Percentiles rank a stretch among this genome's conserved stretches.
phyloP scores from a whole-genome alignment of 345 rosid genomes.

The Ailanthus altissimus region DNA sequence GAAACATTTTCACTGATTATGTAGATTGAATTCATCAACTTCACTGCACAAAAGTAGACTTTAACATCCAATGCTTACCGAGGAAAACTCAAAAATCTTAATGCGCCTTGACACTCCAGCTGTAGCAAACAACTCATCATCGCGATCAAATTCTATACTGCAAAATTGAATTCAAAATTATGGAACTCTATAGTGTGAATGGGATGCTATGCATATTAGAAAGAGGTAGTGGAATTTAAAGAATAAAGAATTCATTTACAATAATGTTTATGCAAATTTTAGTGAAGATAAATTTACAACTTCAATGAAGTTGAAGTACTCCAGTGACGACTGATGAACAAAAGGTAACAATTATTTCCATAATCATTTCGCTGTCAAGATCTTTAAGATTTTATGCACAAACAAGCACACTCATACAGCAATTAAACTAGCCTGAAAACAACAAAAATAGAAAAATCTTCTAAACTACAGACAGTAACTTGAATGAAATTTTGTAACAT shows the following conservation, averaged over 20 bases:
- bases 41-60: background rate
- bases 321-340: background rate
- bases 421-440: background rate
- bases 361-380: background rate
- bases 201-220: background rate
- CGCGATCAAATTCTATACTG: constrained; percentile 72
- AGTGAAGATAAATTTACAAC: background rate
- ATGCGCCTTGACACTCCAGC: constrained; percentile 67
- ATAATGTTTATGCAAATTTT: background rate
- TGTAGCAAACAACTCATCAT: constrained; percentile 62
- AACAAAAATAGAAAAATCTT: background rate
- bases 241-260: background rate
- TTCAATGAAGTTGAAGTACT: background rate
- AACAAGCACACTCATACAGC: background rate
- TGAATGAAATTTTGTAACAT: constrained; percentile 8
- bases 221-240: background rate
- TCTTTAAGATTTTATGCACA: background rate
- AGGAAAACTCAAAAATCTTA: constrained; percentile 58
- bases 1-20: background rate
- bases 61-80: constrained; percentile 37
- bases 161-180: constrained; percentile 20
- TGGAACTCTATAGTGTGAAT: background rate
- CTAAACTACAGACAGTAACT: background rate
- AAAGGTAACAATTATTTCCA: background rate
- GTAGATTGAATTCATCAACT: constrained; percentile 9